These are phyloP conservation scores for Irpex sp. DNA, from an alignment of 1,284 basidiomycete genomes.

Conservation along the genomic window DNA sequence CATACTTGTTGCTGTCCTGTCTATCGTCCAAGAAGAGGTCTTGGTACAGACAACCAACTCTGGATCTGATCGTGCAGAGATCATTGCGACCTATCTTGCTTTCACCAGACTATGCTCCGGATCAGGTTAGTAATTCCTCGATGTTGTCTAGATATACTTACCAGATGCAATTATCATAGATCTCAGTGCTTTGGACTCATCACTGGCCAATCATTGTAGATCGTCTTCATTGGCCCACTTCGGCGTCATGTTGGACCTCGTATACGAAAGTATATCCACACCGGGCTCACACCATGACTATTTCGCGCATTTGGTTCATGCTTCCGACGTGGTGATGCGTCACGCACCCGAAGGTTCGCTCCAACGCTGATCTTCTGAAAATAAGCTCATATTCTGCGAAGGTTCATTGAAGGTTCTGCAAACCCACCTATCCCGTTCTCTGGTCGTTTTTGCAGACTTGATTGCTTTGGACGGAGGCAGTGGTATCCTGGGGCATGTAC, in stretches of 20 bases:
- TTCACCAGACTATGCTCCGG: conserved; percentile 8
- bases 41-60: not conserved
- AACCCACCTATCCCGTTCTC: conserved; percentile 40
- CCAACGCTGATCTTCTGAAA: not conserved
- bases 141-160: not conserved
- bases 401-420: conserved; percentile 57
- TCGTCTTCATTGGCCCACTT: conserved; percentile 40
- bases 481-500: conserved; percentile 34
- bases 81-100: conserved; percentile 21
- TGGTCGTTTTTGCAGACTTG: conserved; percentile 45
- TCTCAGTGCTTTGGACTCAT: conserved; percentile 9
- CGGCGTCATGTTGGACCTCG: conserved; percentile 34
- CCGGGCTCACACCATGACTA: conserved; percentile 19
- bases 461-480: conserved; percentile 31
- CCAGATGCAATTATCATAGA: conserved; percentile 4
- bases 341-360: conserved; percentile 54
- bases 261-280: conserved; percentile 38
- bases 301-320: conserved; percentile 36
- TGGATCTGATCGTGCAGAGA: not conserved
- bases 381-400: conserved; percentile 21
- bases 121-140: conserved; percentile 10
- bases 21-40: conserved; percentile 10
- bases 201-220: conserved; percentile 27
- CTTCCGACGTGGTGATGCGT: conserved; percentile 42
- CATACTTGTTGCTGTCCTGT: conserved; percentile 1